Percentiles rank a stretch among this genome's conserved stretches.
phyloP scores from a whole-genome alignment of 2,329 filamentous ascomycete species.

The Aspergillus luchuensis region DNA sequence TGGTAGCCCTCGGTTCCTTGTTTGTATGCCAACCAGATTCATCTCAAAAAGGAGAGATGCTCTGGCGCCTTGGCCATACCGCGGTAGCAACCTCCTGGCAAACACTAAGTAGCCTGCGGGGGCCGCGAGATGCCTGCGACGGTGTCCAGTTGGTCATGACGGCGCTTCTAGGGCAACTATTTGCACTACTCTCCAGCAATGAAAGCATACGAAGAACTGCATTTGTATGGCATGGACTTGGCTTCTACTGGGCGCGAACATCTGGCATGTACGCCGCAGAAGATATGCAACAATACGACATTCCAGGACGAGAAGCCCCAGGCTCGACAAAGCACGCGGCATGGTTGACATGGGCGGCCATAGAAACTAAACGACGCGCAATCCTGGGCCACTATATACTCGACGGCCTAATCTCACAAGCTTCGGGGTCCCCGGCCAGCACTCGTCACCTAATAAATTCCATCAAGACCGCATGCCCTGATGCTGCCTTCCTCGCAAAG shows the following conservation, averaged over 20 bases:
- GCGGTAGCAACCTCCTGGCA: constrained; percentile 26
- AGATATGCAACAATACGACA: neutral
- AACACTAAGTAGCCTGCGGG: constrained; percentile 17
- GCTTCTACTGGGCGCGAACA: constrained; percentile 25
- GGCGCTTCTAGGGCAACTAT: constrained; percentile 21
- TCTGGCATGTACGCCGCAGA: constrained; percentile 21
- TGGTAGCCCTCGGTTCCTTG: constrained; percentile 23
- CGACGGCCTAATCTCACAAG: constrained; percentile 25
- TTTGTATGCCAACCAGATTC: constrained; percentile 20
- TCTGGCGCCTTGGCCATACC: constrained; percentile 25
- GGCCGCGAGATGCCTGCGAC: constrained; percentile 21
- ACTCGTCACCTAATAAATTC: constrained; percentile 26
- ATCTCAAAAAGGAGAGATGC: constrained; percentile 21
- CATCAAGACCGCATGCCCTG: constrained; percentile 16
- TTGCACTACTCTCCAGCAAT: constrained; percentile 21
- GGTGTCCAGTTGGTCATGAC: constrained; percentile 23
- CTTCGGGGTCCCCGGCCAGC: constrained; percentile 22
- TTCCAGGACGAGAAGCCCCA: constrained; percentile 5
- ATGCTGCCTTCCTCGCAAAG: constrained; percentile 21
- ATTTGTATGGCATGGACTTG: constrained; percentile 22
- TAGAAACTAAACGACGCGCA: constrained; percentile 22
- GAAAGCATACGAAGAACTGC: constrained; percentile 20
- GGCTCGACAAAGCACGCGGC: constrained; percentile 9
- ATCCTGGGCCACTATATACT: constrained; percentile 24
- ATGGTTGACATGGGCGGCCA: constrained; percentile 22